These are phyloP conservation scores for Pyrus hybrid DNA, from an alignment of 331 rosid species.

Conservation along the genomic window DNA sequence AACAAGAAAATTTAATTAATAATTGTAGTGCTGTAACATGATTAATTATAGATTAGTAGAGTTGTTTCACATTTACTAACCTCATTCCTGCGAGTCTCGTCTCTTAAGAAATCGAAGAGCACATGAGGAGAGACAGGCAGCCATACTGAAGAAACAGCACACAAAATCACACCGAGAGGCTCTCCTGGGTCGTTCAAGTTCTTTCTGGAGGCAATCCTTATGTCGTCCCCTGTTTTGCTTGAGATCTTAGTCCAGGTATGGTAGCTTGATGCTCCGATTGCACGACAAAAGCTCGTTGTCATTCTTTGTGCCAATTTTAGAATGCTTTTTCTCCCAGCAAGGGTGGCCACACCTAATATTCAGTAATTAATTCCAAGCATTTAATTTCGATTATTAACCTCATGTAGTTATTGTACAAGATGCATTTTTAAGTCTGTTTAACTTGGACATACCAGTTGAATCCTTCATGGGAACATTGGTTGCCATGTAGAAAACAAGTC, in stretches of 20 bases:
- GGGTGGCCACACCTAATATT: constrained; percentile 70
- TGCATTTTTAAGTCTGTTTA: background rate
- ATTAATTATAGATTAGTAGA: background rate
- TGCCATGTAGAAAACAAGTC: constrained; percentile 93
- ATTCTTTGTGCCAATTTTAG: constrained; percentile 89
- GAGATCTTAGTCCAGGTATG: constrained; percentile 80
- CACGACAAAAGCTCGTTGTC: constrained; percentile 71
- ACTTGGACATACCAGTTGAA: constrained; percentile 51
- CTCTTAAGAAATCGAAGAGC: constrained; percentile 73
- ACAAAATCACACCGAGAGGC: constrained; percentile 76
- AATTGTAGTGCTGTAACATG: background rate
- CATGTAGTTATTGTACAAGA: background rate
- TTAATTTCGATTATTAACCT: background rate
- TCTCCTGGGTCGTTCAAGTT: constrained; percentile 91
- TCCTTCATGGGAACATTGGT: constrained; percentile 96
- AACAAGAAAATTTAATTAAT: background rate
- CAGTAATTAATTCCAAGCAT: background rate
- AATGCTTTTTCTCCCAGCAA: constrained; percentile 95
- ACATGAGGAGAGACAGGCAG: constrained; percentile 57
- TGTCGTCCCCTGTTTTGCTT: constrained; percentile 84
- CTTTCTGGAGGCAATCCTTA: constrained; percentile 80
- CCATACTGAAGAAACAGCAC: constrained; percentile 96
- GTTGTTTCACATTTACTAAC: constrained; percentile 25
- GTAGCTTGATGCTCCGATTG: constrained; percentile 82
- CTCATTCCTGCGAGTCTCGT: constrained; percentile 63